Evolutionary conservation across 2,329 filamentous ascomycete genomes (phyloP).

Genomic region (Didymellaceae sp.): DNA sequence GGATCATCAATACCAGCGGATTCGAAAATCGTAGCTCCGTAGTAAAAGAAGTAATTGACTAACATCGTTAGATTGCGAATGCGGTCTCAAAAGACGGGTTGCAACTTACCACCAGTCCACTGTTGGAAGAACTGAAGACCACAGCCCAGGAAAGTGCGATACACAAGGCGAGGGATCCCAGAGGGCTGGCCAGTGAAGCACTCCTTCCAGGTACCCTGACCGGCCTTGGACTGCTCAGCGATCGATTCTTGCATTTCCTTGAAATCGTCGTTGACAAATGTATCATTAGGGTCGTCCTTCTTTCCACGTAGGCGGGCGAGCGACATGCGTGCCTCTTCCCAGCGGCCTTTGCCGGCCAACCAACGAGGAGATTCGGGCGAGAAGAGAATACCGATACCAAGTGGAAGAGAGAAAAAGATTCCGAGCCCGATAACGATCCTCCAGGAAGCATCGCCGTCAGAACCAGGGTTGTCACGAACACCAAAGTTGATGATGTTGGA

Average conservation of each 20-base stretch:
- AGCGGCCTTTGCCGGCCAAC: slow-evolving; percentile 57
- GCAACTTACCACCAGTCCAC: slow-evolving; percentile 32
- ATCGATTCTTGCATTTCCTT: slow-evolving; percentile 49
- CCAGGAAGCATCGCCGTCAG: slow-evolving; percentile 48
- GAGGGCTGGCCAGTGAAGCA: slow-evolving; percentile 44
- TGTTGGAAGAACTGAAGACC: slow-evolving; percentile 43
- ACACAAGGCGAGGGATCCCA: slow-evolving; percentile 49
- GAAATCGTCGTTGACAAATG: slow-evolving; percentile 60
- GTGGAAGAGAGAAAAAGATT: slow-evolving; percentile 40
- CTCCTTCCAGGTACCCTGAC: slow-evolving; percentile 39
- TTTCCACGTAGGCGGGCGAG: slow-evolving; percentile 62
- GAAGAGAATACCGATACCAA: slow-evolving; percentile 41
- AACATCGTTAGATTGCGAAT: not conserved
- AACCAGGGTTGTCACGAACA: slow-evolving; percentile 48
- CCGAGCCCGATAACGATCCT: slow-evolving; percentile 44
- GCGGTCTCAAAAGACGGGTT: not conserved
- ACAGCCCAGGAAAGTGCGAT: slow-evolving; percentile 40
- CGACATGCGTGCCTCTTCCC: slow-evolving; percentile 58
- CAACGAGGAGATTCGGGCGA: slow-evolving; percentile 45
- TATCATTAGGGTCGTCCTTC: slow-evolving; percentile 55
- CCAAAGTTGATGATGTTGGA: slow-evolving; percentile 48
- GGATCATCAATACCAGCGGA: slow-evolving; percentile 71
- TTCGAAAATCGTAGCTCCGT: slow-evolving; percentile 71
- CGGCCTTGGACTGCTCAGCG: slow-evolving; percentile 35
- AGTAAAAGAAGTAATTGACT: slow-evolving; percentile 58